Base-by-base conservation (phyloP, 768 basidiomycete genomes). In the Gloeostereum incarnatum region DNA sequence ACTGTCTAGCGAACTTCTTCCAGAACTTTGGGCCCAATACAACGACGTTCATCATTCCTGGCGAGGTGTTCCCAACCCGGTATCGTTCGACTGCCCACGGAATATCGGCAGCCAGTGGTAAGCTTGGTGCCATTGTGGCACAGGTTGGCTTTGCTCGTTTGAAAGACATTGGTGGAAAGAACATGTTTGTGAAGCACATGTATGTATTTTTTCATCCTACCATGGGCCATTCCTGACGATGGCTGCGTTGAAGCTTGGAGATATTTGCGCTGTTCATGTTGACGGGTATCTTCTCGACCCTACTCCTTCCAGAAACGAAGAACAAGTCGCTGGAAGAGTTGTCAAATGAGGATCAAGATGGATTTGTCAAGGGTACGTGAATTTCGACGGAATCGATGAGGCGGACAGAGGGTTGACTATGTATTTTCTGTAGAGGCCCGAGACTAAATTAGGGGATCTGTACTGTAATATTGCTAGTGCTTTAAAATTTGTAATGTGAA, bases 1-100 rank as follows among this genome's bases (percentile, higher is more conserved):
- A 90, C 63, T 85, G 85, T 54, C 63, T 91, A n/a, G 73, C 85
- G 49, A 82, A 85, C 55, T 88, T 88, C 64, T 87, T 89, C 81
- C 81, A 86, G 63, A 90, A 90, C 61, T 90, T 88, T 45, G 87
- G 84, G 2, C 83, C 81, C 7, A 86, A 88, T 48, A 72, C 71
- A 0, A 89, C 84, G 1, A 88, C 86, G 0, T 90, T 91, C 56
- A 42, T 89, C 39, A 62, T 89, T 3, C 86, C 88, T 0, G 85
- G 83, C 45, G 89, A 92, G 54, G 71, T 66, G 18, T 91, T 88
- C 75, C 88, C 88, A 1, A 92, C 88, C 1, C 83, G 89, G 33
- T 89, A 90, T 57, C 78, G 89, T 44, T 86, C 84, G 5, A 88
- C 86, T 4, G 81, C 73, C 8, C 83, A 89, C 49, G 88, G 88